Evolutionary conservation across 371 early-diverging fungal genomes (phyloP), one percentile per base, ranked within the genome.

Genomic region (Sanchytrium tribonematis): DNA sequence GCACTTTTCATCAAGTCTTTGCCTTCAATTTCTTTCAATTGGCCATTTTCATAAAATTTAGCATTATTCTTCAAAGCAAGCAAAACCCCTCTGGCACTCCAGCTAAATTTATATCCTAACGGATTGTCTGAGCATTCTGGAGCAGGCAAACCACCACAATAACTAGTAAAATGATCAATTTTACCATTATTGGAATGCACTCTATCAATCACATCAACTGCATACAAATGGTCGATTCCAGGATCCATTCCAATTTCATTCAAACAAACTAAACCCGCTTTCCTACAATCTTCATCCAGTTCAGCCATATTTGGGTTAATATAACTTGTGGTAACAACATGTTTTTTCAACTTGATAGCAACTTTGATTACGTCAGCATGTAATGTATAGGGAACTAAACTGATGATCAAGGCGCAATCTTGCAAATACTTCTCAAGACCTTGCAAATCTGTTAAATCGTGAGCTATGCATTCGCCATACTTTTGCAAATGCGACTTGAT

Each of bases 181-280:
- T 84, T 85, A 70, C 85, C 85, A 29, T 89, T 82, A 32, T 79
- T 73, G 12, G 72, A 72, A 73, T 90, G 81, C 72, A 94, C 88
- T 69, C 89, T 86, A 71, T 91, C 87, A 70, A 97, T 93, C 69
- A 88, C 87, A 76, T 91, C 91, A 86, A 94, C 86, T n/a, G 97
- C 96, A 69, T 88, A 90, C 80, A 93, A 82, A 75, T 97, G 97
- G 74, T 97, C 97, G 69, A 97, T 89, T 72, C 93, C 97, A 1
- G 97, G 97, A 77, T 97, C 97, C 69, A 97, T 79, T 28, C 97
- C 97, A 66, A 97, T 91, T 79, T 97, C 97, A 76, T 94, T 94
- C 79, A 97, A 82, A 66, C 93, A 84, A 29, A 86, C 83, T 17
- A 97, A 81, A 28, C 84, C 88, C 16, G 91, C 88, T 30, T 84